phyloP scores from a whole-genome alignment of 805 yeast species.

The Pichia heedii region DNA sequence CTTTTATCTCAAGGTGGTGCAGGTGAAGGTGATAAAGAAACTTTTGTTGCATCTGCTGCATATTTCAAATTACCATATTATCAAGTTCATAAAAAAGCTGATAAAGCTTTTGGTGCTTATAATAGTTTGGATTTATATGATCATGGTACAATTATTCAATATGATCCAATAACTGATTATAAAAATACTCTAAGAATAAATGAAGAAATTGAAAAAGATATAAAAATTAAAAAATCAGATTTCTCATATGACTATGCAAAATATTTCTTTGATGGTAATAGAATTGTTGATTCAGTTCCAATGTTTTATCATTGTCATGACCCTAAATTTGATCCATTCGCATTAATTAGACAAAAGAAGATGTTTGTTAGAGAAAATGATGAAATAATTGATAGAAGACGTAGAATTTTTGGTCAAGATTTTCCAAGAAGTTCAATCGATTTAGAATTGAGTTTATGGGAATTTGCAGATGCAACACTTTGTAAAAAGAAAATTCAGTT shows the following conservation, averaged over 20 bases:
- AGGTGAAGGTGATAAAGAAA: slow-evolving; percentile 80
- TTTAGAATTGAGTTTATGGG: slow-evolving; percentile 17
- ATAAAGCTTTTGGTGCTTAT: slow-evolving; percentile 21
- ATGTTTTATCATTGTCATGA: slow-evolving; percentile 33
- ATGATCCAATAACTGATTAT: slow-evolving; percentile 21
- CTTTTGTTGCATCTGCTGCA: slow-evolving; percentile 58
- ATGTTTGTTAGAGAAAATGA: slow-evolving; percentile 22
- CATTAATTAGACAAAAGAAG: slow-evolving; percentile 17
- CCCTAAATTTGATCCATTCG: slow-evolving; percentile 42
- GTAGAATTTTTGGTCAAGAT: slow-evolving; percentile 18
- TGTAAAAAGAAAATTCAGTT: slow-evolving; percentile 17
- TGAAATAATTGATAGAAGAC: slow-evolving; percentile 18
- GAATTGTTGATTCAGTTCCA: slow-evolving; percentile 13
- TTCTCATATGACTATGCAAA: slow-evolving; percentile 13
- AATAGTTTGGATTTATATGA: slow-evolving; percentile 19
- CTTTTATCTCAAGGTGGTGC: slow-evolving; percentile 51
- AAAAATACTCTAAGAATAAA: slow-evolving; percentile 8
- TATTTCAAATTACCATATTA: slow-evolving; percentile 37
- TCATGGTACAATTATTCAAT: slow-evolving; percentile 25
- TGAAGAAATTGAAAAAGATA: slow-evolving; percentile 3
- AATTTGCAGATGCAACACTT: slow-evolving; percentile 21
- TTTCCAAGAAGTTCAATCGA: slow-evolving; percentile 12
- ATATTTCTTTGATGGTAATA: slow-evolving; percentile 12
- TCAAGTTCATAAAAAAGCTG: slow-evolving; percentile 34
- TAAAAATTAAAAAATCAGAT: slow-evolving; percentile 4